These are phyloP conservation scores for Annulohypoxylon moriforme DNA, from an alignment of 495 filamentous ascomycete species.

Conservation along the genomic window DNA sequence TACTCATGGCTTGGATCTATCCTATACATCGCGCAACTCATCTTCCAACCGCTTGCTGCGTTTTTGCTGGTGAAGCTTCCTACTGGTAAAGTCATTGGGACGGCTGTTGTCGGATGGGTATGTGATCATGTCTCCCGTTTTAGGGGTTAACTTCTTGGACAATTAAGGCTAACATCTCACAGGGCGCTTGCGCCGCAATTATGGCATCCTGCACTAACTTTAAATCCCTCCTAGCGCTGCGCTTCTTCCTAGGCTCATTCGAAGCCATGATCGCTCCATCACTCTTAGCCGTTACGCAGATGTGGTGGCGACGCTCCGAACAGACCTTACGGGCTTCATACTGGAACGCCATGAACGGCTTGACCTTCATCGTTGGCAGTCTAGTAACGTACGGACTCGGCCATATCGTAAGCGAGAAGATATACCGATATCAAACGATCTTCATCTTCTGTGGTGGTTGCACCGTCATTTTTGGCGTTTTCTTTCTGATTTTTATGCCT, in stretches of 20 bases:
- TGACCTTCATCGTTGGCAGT: conserved; percentile 60
- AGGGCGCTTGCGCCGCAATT: conserved; percentile 51
- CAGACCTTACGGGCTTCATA: conserved; percentile 63
- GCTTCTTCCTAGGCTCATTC: conserved; percentile 57
- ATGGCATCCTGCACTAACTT: conserved; percentile 59
- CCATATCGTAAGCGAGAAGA: conserved; percentile 63
- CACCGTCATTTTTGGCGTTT: conserved; percentile 56
- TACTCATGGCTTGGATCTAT: conserved; percentile 62
- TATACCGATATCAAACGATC: conserved; percentile 70
- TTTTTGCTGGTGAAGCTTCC: conserved; percentile 63
- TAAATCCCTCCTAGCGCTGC: conserved; percentile 55
- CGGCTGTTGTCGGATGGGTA: conserved; percentile 55
- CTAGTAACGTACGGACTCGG: conserved; percentile 70
- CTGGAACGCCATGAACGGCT: conserved; percentile 65
- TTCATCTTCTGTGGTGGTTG: conserved; percentile 65
- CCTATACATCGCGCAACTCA: conserved; percentile 58
- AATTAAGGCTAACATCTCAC: not conserved
- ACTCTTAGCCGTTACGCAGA: conserved; percentile 64
- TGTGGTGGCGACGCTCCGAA: conserved; percentile 66
- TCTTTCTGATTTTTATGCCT: conserved; percentile 62
- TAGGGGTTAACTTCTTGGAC: not conserved
- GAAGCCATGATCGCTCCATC: conserved; percentile 60
- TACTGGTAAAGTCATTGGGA: conserved; percentile 57
- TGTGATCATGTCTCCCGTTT: not conserved
- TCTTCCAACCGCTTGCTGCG: conserved; percentile 58